Percentiles rank a stretch among this genome's conserved stretches.
Evolutionary conservation across 1,284 basidiomycete genomes (phyloP).

Genomic region (Puccinia novopanici): DNA sequence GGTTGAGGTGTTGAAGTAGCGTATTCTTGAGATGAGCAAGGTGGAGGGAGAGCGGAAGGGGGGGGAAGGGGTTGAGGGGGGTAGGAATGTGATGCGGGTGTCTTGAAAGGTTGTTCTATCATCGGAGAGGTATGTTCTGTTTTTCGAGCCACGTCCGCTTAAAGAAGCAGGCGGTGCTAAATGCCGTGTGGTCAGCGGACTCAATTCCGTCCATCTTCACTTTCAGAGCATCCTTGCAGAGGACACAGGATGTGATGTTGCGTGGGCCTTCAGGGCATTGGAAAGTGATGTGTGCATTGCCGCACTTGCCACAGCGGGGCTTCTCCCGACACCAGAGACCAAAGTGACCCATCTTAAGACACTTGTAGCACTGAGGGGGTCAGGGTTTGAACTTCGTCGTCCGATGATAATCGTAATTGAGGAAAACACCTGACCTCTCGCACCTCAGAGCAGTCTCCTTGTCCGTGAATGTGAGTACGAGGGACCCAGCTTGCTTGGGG

Average conservation of each 20-base stretch:
- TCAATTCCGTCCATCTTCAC: neutral
- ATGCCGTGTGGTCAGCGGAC: neutral
- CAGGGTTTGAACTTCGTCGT: neutral
- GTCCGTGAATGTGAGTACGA: neutral
- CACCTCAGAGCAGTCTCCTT: neutral
- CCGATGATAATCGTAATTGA: slow-evolving; percentile 13
- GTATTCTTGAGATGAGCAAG: no score
- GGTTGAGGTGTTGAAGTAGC: no score
- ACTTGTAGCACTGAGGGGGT: slow-evolving; percentile 27
- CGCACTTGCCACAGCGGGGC: slow-evolving; percentile 22
- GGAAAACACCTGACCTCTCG: neutral
- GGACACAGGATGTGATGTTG: neutral
- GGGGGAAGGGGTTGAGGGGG: no score
- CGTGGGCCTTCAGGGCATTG: neutral
- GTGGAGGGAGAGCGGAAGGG: no score
- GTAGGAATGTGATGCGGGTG: no score
- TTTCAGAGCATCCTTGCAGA: neutral
- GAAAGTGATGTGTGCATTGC: neutral
- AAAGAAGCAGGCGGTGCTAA: neutral
- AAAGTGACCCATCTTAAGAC: slow-evolving; percentile 16
- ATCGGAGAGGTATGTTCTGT: neutral
- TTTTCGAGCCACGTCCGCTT: slow-evolving; percentile 1
- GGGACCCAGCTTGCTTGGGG: neutral
- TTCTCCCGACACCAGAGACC: neutral
- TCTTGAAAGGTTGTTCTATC: no score